Evolutionary conservation across 805 yeast species (phyloP).

Genomic region (Wickerhamomyces silvicola): DNA sequence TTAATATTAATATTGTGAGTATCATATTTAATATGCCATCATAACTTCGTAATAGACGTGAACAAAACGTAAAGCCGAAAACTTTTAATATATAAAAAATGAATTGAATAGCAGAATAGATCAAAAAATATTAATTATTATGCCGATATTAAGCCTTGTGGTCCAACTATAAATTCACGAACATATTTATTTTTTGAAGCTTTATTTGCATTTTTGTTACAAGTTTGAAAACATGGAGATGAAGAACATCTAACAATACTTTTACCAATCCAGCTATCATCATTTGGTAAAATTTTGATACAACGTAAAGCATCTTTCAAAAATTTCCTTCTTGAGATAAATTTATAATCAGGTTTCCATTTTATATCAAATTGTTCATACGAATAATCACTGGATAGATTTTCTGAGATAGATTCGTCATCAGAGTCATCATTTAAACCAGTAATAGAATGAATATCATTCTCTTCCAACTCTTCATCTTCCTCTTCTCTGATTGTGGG

Average conservation of each 20-base stretch:
- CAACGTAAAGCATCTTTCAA: slow-evolving; percentile 51
- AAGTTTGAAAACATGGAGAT: slow-evolving; percentile 3
- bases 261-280: slow-evolving; percentile 49
- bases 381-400: slow-evolving; percentile 12
- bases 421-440: slow-evolving; percentile 10
- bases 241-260: slow-evolving; percentile 34
- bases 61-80: no score
- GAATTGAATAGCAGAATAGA: no score
- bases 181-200: slow-evolving; percentile 4
- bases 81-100: background rate
- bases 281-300: slow-evolving; percentile 44
- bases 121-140: background rate
- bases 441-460: slow-evolving; percentile 12
- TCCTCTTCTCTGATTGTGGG: slow-evolving; percentile 21
- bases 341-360: slow-evolving; percentile 43
- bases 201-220: background rate
- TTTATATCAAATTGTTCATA: slow-evolving; percentile 20
- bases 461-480: slow-evolving; percentile 22
- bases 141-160: slow-evolving; percentile 10
- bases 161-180: slow-evolving; percentile 14
- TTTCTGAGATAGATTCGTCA: slow-evolving; percentile 10
- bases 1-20: no score
- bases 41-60: no score
- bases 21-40: no score
- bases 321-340: slow-evolving; percentile 31